Base-by-base conservation (phyloP, 495 filamentous ascomycete genomes). In the Aspergillus coremiiformis region DNA sequence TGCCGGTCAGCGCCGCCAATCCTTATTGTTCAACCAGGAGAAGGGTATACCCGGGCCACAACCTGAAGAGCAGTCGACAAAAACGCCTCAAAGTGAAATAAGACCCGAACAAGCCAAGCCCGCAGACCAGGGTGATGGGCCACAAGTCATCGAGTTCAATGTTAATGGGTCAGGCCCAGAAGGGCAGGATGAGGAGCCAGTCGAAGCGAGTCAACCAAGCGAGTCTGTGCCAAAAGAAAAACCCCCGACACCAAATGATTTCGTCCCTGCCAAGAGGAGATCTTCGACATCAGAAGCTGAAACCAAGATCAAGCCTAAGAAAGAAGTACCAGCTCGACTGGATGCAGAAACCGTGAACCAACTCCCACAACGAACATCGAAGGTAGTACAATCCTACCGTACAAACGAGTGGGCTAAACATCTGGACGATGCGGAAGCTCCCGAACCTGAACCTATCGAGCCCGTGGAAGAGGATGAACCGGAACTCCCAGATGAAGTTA, bases 391-490 rank as follows among this genome's bases (percentile, higher is more conserved):
- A 61, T 86, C 84, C 0, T 96, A 93, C 59, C 81, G 92, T 42
- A 96, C 90, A 5, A 95, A 95, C 57, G 91, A 97, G 70, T 97
- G 92, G 92, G 90, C 91, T 0, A 96, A 96, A 61, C 89, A 96
- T 66, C 70, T 95, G 17, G 80, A 83, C 24, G 68, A 76, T 37
- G 92, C 92, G 4, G 92, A 96, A 15, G 70, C 67, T 4, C 90
- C 89, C 21, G 83, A 87, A n/a, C 58, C 81, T 5, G 87, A 92
- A 12, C 74, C 77, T 1, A 64, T 87, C 9, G 66, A 76, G 24
- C 41, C 73, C 6, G 62, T 71, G 26, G 69, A 78, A 53, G 64
- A 70, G 17, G 59, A 65, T 20, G 15, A 56, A 8, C 51, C 55
- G 26, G 59, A 64, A 23, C 44, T 11, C 26, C 42, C 57, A 3